Evolutionary conservation across 176 grass and related monocot genomes (phyloP).

Genomic region (Lolium multiflorum): DNA sequence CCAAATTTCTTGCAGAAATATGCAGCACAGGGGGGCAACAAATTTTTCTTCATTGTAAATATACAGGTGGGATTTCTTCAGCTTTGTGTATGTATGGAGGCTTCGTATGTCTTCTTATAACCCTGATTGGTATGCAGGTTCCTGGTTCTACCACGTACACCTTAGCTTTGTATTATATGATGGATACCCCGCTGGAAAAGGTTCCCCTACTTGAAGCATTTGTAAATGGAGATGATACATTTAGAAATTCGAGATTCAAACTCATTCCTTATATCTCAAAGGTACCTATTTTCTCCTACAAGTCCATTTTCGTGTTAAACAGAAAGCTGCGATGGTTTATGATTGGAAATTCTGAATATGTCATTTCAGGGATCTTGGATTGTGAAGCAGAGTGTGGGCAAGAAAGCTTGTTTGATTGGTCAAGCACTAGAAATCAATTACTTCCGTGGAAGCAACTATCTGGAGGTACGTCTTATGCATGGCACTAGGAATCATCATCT

Average conservation of each 20-base stretch:
- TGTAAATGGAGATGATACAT: constrained; percentile 92
- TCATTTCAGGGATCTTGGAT: constrained; percentile 93
- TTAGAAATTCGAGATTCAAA: constrained; percentile 99
- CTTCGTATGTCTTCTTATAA: constrained; percentile 39
- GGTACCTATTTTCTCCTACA: constrained; percentile 53
- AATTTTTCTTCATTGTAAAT: constrained; percentile 98
- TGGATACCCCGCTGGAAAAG: constrained; percentile 87
- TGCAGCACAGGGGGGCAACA: constrained; percentile 78
- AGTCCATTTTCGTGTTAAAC: constrained; percentile 14
- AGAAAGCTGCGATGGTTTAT: constrained; percentile 6
- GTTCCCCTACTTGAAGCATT: constrained; percentile 89
- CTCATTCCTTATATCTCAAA: constrained; percentile 98
- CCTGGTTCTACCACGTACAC: constrained; percentile 92
- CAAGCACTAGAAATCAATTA: constrained; percentile 97
- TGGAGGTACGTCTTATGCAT: constrained; percentile 66
- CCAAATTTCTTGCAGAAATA: constrained; percentile 74
- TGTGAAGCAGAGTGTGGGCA: constrained; percentile 98
- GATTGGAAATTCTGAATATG: constrained; percentile 11
- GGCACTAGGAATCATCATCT: neutral
- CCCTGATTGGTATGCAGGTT: constrained; percentile 56
- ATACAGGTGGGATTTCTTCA: constrained; percentile 71
- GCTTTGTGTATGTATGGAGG: neutral
- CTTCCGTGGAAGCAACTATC: constrained; percentile 92
- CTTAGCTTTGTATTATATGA: constrained; percentile 98
- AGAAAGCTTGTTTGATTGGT: constrained; percentile 96